Evolutionary conservation across 2,329 filamentous ascomycete genomes (phyloP), one percentile per base, ranked within the genome.

Genomic region (Bimuria novae-zelandiae): DNA sequence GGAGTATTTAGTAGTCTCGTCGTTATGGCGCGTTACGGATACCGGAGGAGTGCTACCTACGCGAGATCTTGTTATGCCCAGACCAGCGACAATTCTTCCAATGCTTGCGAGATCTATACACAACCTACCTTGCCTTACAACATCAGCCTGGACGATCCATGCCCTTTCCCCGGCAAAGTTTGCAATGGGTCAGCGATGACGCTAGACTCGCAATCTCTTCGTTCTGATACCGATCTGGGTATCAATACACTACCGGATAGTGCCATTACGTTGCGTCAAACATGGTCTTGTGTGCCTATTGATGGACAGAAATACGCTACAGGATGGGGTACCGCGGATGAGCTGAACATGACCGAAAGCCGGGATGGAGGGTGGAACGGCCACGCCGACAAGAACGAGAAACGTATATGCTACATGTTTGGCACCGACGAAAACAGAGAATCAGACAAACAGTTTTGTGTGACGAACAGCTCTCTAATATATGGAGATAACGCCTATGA

Each of bases 141-240:
- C 8, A 44, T 19, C 27, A 51, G 11, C 14, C n/a, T 11, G 2
- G 11, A n/a, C 4, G 49, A 29, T 1, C 49, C 48, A 2, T 60
- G 57, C 36, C 57, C 57, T 1, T 60, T 60, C 37, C 41, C 37
- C 3, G 52, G 48, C 14, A 54, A 59, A 11, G 49, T 55, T n/a
- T 60, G 57, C 32, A 55, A 54, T 22, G 52, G 46, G 3, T 2
- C 40, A 16, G 57, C 41, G 3, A 51, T 57, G 29, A 39, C 37
- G 3, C 33, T 57, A 10, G 57, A 60, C 17, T 55, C 49, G 7
- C 52, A 52, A 5, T 23, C 22, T 17, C 14, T 60, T 8, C 54
- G 49, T 11, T 57, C 54, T 10, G 52, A 54, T 32, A 6, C 17
- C 7, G 33, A 57, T 43, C 29, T 60, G 2, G 57, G 57, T 14